Percentiles rank a stretch among this genome's conserved stretches.
Evolutionary conservation across 495 filamentous ascomycete genomes (phyloP).

Genomic region (Lineolata rhizophorae): DNA sequence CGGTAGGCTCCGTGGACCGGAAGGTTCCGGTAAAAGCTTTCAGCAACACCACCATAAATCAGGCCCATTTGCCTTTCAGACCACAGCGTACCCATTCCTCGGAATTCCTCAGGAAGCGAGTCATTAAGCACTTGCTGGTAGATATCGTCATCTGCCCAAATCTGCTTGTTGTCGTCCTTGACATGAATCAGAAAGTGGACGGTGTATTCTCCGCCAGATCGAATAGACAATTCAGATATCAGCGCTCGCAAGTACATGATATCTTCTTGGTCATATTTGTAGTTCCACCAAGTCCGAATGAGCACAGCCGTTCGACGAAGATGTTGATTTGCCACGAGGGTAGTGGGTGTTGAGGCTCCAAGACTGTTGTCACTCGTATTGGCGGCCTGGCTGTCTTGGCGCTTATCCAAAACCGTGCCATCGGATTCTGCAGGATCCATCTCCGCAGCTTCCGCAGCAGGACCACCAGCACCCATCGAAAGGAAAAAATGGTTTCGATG

Average conservation of each 20-base stretch:
- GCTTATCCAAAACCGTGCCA: background rate
- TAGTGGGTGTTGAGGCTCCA: background rate
- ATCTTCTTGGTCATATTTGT: constrained; percentile 23
- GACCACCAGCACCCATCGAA: constrained; percentile 21
- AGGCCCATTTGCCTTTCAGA: constrained; percentile 77
- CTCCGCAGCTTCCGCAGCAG: constrained; percentile 4
- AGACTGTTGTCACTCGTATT: constrained; percentile 2
- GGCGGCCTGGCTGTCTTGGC: background rate
- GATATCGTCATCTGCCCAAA: constrained; percentile 40
- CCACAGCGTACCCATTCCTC: constrained; percentile 76
- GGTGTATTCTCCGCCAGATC: constrained; percentile 39
- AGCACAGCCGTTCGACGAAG: constrained; percentile 37
- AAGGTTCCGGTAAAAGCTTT: constrained; percentile 47
- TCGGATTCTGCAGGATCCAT: background rate
- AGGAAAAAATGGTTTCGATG: constrained; percentile 24
- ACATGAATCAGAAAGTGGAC: constrained; percentile 47
- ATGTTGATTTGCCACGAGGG: constrained; percentile 8
- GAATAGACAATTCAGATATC: constrained; percentile 37
- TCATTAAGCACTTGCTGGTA: constrained; percentile 44
- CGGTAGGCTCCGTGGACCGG: constrained; percentile 84
- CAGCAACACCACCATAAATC: constrained; percentile 62
- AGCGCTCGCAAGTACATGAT: constrained; percentile 27
- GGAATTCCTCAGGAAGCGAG: constrained; percentile 67
- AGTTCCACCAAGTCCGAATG: constrained; percentile 42
- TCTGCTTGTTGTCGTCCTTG: constrained; percentile 38